Percentiles rank a stretch among this genome's conserved stretches.
Conservation (phyloP, 768 basidiomycete species). For the Tephrocybe rancida region DNA sequence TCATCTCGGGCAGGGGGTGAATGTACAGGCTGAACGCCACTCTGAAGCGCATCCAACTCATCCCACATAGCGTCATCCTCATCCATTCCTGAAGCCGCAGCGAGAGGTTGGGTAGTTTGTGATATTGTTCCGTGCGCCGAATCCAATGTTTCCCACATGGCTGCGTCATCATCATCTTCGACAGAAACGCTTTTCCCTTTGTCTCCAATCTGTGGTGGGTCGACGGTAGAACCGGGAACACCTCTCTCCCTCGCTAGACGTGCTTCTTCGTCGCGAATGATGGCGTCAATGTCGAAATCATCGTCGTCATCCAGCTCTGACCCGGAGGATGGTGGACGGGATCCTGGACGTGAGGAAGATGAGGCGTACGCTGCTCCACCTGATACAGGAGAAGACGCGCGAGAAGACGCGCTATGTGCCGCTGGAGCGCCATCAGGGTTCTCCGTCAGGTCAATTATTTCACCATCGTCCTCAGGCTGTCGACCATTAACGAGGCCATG, state of each 20-base stretch:
- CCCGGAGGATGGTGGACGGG: constrained; percentile 43
- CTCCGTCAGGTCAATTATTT: constrained; percentile 23
- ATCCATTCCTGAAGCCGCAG: background rate
- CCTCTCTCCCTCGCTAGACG: constrained; percentile 23
- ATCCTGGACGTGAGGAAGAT: constrained; percentile 32
- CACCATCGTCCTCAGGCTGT: constrained; percentile 21
- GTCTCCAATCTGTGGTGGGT: background rate
- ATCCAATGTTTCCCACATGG: constrained; percentile 70
- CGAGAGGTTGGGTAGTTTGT: background rate
- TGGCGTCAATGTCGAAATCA: constrained; percentile 52
- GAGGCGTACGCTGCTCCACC: constrained; percentile 32
- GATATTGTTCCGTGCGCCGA: constrained; percentile 31
- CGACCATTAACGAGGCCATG: constrained; percentile 31
- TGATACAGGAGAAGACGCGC: constrained; percentile 21
- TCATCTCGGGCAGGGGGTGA: constrained; percentile 5
- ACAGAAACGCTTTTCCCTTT: background rate
- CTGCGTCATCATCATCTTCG: constrained; percentile 51
- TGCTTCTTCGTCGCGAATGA: constrained; percentile 48
- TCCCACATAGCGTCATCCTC: constrained; percentile 26
- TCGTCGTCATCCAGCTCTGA: constrained; percentile 42
- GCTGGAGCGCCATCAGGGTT: constrained; percentile 25
- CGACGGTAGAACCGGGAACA: background rate
- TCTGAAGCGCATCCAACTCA: constrained; percentile 21
- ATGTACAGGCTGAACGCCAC: background rate
- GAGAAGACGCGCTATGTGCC: constrained; percentile 12